These are phyloP conservation scores for Vickermania spadyakhi DNA, from an alignment of 208 protist species.

Conservation along the genomic window DNA sequence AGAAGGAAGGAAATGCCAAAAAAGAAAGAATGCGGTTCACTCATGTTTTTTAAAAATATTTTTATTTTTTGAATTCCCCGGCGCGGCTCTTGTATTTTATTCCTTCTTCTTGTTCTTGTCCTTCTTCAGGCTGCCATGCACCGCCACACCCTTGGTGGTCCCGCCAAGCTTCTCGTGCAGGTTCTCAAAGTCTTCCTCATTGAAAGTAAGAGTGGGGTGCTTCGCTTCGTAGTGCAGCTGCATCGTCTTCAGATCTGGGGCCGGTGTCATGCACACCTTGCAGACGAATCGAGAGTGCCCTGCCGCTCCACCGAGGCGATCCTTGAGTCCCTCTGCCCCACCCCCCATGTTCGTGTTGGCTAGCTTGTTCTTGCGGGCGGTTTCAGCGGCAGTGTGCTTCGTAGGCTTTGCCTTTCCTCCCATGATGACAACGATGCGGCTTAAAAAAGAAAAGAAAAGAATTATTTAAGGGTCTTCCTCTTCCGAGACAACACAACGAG, in stretches of 20 bases:
- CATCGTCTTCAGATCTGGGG: constrained; percentile 66
- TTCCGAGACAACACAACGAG: too few relatives aligned
- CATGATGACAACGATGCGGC: constrained; percentile 17
- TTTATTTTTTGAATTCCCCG: too few relatives aligned
- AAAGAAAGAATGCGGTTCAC: too few relatives aligned
- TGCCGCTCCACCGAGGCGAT: constrained; percentile 48
- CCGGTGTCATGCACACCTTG: constrained; percentile 47
- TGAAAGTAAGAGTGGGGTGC: constrained; percentile 42
- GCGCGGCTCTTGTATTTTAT: too few relatives aligned
- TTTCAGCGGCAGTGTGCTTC: constrained; percentile 65
- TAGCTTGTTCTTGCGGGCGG: constrained; percentile 50
- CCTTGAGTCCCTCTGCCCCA: constrained; percentile 36
- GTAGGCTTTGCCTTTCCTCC: constrained; percentile 74
- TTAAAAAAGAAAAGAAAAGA: constrained; percentile 3
- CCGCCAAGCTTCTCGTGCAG: constrained; percentile 54
- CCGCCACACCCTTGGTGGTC: constrained; percentile 56
- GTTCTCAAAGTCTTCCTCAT: constrained; percentile 46
- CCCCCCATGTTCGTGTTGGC: constrained; percentile 67
- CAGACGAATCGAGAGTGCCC: constrained; percentile 50
- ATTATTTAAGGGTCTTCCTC: background rate
- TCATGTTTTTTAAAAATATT: too few relatives aligned
- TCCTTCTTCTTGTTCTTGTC: constrained; percentile 20
- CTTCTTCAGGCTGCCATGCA: constrained; percentile 62
- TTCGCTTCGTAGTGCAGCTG: constrained; percentile 45
- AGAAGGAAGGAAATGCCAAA: constrained; percentile 13